Conservation (phyloP, 768 basidiomycete genomes). For the Tephrocybe sp. region DNA sequence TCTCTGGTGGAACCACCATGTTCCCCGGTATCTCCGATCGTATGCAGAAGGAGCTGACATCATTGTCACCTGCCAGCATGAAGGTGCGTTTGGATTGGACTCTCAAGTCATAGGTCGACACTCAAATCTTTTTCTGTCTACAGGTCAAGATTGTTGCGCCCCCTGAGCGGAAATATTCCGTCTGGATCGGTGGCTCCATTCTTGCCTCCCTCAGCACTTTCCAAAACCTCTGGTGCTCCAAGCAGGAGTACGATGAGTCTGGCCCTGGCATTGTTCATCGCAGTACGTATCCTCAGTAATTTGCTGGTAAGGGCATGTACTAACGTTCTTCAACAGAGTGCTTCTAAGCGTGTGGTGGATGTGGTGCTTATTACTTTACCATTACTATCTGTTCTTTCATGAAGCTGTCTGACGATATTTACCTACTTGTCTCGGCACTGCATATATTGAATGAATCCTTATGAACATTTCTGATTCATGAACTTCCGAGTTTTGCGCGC, state of each 20-base stretch:
- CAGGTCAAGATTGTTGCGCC: conserved; percentile 91
- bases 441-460: conserved; percentile 11
- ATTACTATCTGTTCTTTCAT: conserved; percentile 9
- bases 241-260: conserved; percentile 90
- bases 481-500: too few species aligned
- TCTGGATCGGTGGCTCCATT: conserved; percentile 91
- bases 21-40: conserved; percentile 96
- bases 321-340: conserved; percentile 22
- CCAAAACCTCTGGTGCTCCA: conserved; percentile 95
- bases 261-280: conserved; percentile 81
- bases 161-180: conserved; percentile 93
- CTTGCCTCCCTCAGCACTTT: conserved; percentile 90
- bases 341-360: conserved; percentile 22
- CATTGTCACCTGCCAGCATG: conserved; percentile 84
- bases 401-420: conserved; percentile 11
- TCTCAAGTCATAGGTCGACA: not conserved
- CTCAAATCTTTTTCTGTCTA: conserved; percentile 1
- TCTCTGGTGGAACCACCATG: conserved; percentile 92
- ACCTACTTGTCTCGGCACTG: conserved; percentile 4
- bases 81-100: conserved; percentile 48
- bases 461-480: conserved; percentile 1
- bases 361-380: conserved; percentile 11
- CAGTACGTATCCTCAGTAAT: conserved; percentile 44
- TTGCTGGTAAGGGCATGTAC: not conserved
- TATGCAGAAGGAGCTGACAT: conserved; percentile 92